Evolutionary conservation across 176 grass and related monocot genomes (phyloP).

Genomic region (Secale cereale): DNA sequence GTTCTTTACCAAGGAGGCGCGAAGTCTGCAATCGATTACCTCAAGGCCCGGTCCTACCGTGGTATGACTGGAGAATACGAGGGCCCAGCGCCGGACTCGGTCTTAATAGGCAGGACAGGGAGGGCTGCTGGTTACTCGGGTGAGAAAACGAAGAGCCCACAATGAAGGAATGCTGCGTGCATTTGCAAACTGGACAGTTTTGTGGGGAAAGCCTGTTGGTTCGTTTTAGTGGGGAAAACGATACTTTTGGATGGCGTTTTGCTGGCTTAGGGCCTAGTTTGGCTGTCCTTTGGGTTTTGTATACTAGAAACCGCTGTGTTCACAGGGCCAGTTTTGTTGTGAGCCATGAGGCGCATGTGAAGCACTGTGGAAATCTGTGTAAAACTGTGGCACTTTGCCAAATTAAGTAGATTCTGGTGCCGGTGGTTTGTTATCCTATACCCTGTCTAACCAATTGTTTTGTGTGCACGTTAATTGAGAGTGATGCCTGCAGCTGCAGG

Average conservation of each 20-base stretch:
- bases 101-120: constrained; percentile 58
- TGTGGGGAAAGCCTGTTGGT: too few species aligned
- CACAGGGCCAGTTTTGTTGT: neutral
- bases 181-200: neutral
- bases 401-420: neutral
- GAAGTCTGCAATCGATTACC: constrained; percentile 67
- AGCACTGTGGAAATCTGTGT: neutral
- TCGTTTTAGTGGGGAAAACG: neutral
- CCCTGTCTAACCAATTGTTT: neutral
- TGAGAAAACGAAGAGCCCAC: constrained; percentile 30
- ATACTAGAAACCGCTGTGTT: neutral
- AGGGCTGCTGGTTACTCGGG: constrained; percentile 72
- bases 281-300: neutral
- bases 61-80: constrained; percentile 66
- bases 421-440: too few species aligned
- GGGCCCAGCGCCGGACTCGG: constrained; percentile 31
- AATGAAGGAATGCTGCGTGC: neutral
- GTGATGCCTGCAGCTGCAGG: neutral
- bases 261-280: neutral
- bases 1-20: constrained; percentile 79
- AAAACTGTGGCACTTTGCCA: neutral
- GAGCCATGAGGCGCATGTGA: neutral
- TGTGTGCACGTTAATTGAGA: neutral
- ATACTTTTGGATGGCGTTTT: neutral
- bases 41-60: constrained; percentile 64